Percentiles rank a stretch among this genome's conserved stretches.
phyloP scores from a whole-genome alignment of 1,139 yeast genomes.

The Hyphopichia wangnamkhiaoensis region DNA sequence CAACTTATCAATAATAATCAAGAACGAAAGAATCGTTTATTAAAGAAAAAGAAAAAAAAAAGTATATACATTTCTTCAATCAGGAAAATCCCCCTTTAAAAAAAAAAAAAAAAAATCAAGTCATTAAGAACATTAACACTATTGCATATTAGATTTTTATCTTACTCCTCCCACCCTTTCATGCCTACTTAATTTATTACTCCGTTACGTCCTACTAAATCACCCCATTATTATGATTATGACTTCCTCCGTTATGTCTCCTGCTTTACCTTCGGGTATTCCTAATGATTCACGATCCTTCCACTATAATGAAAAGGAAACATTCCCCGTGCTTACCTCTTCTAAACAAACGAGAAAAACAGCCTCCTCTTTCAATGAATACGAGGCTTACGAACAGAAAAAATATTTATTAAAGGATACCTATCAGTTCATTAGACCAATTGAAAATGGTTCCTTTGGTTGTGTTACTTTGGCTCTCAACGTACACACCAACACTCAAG shows the following conservation, averaged over 20 bases:
- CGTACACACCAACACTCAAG: conserved; percentile 25
- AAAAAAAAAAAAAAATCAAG: not conserved
- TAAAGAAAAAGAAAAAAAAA: no score
- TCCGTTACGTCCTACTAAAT: not conserved
- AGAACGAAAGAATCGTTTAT: no score
- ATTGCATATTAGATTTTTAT: not conserved
- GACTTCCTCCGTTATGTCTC: conserved; percentile 2
- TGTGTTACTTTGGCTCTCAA: conserved; percentile 51
- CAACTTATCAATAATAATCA: no score
- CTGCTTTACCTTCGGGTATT: not conserved
- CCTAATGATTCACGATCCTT: not conserved
- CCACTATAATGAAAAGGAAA: not conserved
- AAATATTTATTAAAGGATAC: conserved; percentile 26
- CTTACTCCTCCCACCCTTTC: not conserved
- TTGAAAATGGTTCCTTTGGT: conserved; percentile 58
- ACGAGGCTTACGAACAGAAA: conserved; percentile 38
- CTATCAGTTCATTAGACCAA: conserved; percentile 36
- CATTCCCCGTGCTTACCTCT: not conserved
- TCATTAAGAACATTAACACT: not conserved
- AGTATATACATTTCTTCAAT: no score
- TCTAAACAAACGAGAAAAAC: no score
- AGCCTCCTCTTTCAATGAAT: conserved; percentile 19
- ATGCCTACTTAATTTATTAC: not conserved
- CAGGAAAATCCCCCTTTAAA: no score
- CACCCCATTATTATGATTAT: not conserved